Conservation (phyloP, 768 basidiomycete species). For the Lenzites betulinus region DNA sequence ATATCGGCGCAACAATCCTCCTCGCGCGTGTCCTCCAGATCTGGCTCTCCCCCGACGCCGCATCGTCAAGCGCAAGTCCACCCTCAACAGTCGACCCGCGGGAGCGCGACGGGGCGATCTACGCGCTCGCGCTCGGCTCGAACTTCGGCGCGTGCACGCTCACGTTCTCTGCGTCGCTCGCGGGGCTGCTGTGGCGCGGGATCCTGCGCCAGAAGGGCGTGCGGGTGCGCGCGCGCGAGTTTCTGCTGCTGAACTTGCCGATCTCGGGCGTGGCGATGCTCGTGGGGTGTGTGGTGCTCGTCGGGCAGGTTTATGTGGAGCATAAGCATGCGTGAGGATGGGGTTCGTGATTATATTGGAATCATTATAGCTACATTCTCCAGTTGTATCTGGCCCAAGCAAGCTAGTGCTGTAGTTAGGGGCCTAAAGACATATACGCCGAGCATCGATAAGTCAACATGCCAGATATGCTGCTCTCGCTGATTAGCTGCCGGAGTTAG, state of each 20-base stretch:
- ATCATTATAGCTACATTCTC: too few species aligned
- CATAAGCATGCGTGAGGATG: background rate
- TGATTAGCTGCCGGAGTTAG: too few species aligned
- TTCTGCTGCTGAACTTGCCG: conserved; percentile 77
- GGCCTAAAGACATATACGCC: too few species aligned
- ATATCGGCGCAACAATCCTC: conserved; percentile 90
- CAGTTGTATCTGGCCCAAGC: too few species aligned
- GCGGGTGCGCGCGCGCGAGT: conserved; percentile 56
- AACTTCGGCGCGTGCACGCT: conserved; percentile 92
- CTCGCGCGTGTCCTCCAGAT: conserved; percentile 75
- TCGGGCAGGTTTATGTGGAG: conserved; percentile 59
- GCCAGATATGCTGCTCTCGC: too few species aligned
- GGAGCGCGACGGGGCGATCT: conserved; percentile 30
- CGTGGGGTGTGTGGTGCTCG: conserved; percentile 69
- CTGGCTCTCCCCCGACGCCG: conserved; percentile 28
- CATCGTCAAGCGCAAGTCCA: conserved; percentile 9
- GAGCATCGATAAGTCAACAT: too few species aligned
- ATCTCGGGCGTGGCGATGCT: conserved; percentile 64
- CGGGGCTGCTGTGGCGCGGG: conserved; percentile 80
- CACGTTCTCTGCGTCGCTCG: conserved; percentile 86
- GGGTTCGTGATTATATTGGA: too few species aligned
- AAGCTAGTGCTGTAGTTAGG: too few species aligned
- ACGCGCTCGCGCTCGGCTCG: conserved; percentile 78
- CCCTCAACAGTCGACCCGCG: conserved; percentile 11
- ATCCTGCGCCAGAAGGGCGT: conserved; percentile 79